Conservation (phyloP, 805 yeast species). For the Starmera quercuum region DNA sequence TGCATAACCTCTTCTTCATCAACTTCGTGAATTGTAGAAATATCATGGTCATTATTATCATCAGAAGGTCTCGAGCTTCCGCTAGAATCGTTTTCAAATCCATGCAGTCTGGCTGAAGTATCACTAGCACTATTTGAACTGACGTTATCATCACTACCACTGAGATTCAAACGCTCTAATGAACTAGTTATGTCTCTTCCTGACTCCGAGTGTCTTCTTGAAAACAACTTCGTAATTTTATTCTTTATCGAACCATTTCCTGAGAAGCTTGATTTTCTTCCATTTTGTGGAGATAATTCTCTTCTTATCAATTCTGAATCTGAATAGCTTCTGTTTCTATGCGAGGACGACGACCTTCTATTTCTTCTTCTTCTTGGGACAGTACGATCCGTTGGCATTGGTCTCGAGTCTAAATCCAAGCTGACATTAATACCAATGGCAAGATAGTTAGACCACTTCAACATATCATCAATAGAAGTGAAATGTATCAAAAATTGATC, state of each 20-base stretch:
- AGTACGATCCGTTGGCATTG: constrained; percentile 68
- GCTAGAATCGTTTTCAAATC: too few relatives aligned
- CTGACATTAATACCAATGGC: constrained; percentile 74
- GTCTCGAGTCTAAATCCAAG: constrained; percentile 65
- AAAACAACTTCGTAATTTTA: too few relatives aligned
- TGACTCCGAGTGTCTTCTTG: too few relatives aligned
- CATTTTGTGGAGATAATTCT: constrained; percentile 15
- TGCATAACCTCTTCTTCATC: constrained; percentile 8
- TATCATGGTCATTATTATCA: constrained; percentile 11
- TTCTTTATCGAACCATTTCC: too few relatives aligned
- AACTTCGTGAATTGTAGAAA: constrained; percentile 12
- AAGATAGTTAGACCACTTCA: constrained; percentile 71
- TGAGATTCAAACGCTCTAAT: not conserved
- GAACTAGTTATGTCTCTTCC: too few relatives aligned
- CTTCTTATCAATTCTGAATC: constrained; percentile 20
- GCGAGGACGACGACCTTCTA: constrained; percentile 8
- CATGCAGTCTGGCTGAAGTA: too few relatives aligned
- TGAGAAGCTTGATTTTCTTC: constrained; percentile 15
- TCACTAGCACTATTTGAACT: not conserved
- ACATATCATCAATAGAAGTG: constrained; percentile 52
- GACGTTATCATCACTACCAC: not conserved
- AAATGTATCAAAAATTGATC: constrained; percentile 75
- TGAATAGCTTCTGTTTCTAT: constrained; percentile 15
- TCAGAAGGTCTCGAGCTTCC: not conserved
- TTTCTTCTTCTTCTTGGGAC: constrained; percentile 71